phyloP scores from a whole-genome alignment of 805 yeast species.

The Suhomyces pyralidae region DNA sequence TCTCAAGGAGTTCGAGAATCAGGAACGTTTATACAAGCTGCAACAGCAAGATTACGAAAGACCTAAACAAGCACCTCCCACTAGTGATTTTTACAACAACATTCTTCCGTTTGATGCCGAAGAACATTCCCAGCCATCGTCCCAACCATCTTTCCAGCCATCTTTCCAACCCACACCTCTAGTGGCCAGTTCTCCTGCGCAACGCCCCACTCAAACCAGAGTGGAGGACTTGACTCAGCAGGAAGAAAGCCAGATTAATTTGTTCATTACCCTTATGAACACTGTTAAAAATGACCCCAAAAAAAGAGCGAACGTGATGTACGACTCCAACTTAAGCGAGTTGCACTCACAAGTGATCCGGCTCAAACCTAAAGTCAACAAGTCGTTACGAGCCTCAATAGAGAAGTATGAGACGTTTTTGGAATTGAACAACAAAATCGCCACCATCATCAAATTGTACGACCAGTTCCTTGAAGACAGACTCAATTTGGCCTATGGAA shows the following conservation, averaged over 20 bases:
- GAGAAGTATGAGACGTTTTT: conserved; percentile 63
- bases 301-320: conserved; percentile 34
- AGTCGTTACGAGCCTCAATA: conserved; percentile 54
- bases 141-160: conserved; percentile 1
- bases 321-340: conserved; percentile 52
- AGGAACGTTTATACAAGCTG: conserved; percentile 17
- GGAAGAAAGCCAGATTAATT: conserved; percentile 68
- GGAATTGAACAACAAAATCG: conserved; percentile 74
- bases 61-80: conserved; percentile 22
- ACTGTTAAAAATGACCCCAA: conserved; percentile 46
- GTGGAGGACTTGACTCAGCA: conserved; percentile 45
- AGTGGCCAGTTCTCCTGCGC: not conserved
- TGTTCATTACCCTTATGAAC: conserved; percentile 67
- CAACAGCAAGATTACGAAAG: conserved; percentile 7
- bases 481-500: conserved; percentile 35
- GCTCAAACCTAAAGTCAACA: conserved; percentile 67
- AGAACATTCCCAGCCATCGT: not conserved
- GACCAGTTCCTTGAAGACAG: conserved; percentile 67
- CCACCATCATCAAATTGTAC: conserved; percentile 71
- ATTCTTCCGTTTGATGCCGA: conserved; percentile 20
- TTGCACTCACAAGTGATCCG: conserved; percentile 58
- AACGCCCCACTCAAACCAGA: not conserved
- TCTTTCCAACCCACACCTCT: conserved; percentile 4
- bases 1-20: conserved; percentile 61
- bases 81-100: conserved; percentile 27